phyloP scores from a whole-genome alignment of 345 rosid genomes.

The Mangifera indica region DNA sequence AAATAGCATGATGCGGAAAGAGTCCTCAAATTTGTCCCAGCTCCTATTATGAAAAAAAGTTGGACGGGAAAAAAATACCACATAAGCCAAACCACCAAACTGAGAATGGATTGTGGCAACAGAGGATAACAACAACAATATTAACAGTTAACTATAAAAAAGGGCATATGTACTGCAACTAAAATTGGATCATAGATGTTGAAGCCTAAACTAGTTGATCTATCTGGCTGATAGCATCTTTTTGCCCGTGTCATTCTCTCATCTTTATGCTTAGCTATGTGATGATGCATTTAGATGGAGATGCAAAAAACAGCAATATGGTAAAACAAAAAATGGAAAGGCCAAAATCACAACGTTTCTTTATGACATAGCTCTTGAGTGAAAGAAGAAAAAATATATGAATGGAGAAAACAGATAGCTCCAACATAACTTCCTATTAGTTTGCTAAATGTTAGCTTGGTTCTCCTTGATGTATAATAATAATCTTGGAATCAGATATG shows the following conservation, averaged over 20 bases:
- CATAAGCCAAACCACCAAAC: not conserved
- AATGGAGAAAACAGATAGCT: not conserved
- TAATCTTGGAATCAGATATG: not conserved
- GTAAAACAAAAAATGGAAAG: not conserved
- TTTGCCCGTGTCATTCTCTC: not conserved
- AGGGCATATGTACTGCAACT: not conserved
- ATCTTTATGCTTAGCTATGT: not conserved
- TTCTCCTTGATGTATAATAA: not conserved
- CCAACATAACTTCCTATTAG: not conserved
- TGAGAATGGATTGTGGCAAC: not conserved
- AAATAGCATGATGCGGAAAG: conserved; percentile 62
- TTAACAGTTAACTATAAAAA: not conserved
- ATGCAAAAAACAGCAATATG: not conserved
- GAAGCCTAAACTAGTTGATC: not conserved
- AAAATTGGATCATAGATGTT: not conserved
- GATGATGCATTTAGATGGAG: not conserved
- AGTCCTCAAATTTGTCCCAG: conserved; percentile 84
- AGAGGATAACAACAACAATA: not conserved
- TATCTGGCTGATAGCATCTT: not conserved
- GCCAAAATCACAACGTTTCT: not conserved
- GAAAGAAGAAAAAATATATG: conserved; percentile 8
- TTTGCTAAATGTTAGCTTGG: not conserved
- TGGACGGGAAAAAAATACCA: conserved; percentile 1
- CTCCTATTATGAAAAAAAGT: conserved; percentile 42
- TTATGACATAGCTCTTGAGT: not conserved